Percentiles rank a stretch among this genome's conserved stretches.
Conservation (phyloP, 768 basidiomycete genomes). For the Mycena pura region DNA sequence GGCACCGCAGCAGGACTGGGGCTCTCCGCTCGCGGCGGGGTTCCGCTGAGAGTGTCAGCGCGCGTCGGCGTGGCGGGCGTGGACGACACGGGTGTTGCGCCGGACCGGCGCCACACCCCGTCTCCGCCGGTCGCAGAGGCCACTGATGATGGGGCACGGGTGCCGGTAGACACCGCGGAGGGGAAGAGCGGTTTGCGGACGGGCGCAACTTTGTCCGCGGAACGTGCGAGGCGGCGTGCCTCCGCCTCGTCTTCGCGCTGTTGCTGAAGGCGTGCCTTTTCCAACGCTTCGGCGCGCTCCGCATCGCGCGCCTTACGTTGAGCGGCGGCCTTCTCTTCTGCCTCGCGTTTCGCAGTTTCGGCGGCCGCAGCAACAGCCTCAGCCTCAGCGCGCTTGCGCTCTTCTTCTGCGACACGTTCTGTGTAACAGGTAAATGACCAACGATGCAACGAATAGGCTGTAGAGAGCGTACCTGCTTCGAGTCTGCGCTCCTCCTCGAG, state of each 20-base stretch:
- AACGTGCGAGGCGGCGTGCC: constrained; percentile 48
- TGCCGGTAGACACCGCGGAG: constrained; percentile 35
- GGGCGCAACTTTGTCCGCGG: constrained; percentile 42
- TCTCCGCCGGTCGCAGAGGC: constrained; percentile 33
- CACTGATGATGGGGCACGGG: constrained; percentile 15
- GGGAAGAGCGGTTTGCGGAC: constrained; percentile 36
- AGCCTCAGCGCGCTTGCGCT: constrained; percentile 53
- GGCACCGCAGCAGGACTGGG: constrained; percentile 52
- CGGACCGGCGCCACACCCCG: constrained; percentile 39
- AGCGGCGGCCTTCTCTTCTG: constrained; percentile 61
- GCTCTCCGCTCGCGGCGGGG: constrained; percentile 61
- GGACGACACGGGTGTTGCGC: constrained; percentile 33
- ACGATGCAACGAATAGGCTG: not conserved
- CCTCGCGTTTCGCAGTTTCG: constrained; percentile 65
- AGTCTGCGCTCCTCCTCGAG: constrained; percentile 47
- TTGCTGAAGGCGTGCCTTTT: constrained; percentile 63
- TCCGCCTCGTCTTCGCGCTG: constrained; percentile 79
- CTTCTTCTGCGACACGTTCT: constrained; percentile 66
- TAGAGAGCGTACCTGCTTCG: constrained; percentile 56
- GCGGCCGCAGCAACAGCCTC: constrained; percentile 54
- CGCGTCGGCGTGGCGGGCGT: constrained; percentile 36
- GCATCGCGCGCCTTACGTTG: constrained; percentile 59
- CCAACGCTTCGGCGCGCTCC: constrained; percentile 56
- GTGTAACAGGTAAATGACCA: not conserved
- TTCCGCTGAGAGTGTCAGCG: constrained; percentile 35